Evolutionary conservation across 768 basidiomycete genomes (phyloP).

Genomic region (Boletus tomentosulus): DNA sequence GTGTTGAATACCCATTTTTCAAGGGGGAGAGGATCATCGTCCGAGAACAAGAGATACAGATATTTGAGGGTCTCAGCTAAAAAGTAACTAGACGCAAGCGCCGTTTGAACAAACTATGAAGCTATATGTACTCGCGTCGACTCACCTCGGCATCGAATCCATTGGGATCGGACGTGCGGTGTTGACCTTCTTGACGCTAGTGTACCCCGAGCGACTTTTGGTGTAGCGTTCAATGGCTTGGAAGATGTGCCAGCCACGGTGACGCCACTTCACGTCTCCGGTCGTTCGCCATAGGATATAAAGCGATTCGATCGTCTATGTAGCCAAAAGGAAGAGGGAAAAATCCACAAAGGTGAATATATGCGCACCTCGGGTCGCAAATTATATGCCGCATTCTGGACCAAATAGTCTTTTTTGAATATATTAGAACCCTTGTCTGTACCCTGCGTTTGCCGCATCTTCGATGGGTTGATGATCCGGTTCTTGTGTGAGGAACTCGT

Average conservation of each 20-base stretch:
- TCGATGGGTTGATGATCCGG: constrained; percentile 1
- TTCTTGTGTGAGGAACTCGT: constrained; percentile 1
- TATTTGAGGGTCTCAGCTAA: constrained; percentile 67
- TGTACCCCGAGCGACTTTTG: constrained; percentile 58
- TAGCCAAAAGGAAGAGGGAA: no score
- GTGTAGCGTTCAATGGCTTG: constrained; percentile 57
- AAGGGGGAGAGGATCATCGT: constrained; percentile 54
- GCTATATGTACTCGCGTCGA: not conserved
- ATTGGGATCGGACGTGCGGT: constrained; percentile 30
- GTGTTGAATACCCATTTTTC: constrained; percentile 61
- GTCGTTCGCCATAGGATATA: constrained; percentile 73
- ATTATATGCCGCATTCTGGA: constrained; percentile 45
- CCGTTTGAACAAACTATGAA: not conserved
- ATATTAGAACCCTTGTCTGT: not conserved
- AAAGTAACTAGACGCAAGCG: constrained; percentile 38
- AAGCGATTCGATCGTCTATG: constrained; percentile 67
- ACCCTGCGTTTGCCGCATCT: not conserved
- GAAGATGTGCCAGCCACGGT: constrained; percentile 67
- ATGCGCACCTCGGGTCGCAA: constrained; percentile 62
- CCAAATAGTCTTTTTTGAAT: constrained; percentile 49
- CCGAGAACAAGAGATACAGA: constrained; percentile 62
- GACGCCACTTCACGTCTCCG: constrained; percentile 63
- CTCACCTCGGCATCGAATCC: constrained; percentile 72
- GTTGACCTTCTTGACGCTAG: constrained; percentile 48
- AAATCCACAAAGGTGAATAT: not conserved